These are phyloP conservation scores for Trebouxia sp. DNA, from an alignment of 139 green algal genomes.

Conservation along the genomic window DNA sequence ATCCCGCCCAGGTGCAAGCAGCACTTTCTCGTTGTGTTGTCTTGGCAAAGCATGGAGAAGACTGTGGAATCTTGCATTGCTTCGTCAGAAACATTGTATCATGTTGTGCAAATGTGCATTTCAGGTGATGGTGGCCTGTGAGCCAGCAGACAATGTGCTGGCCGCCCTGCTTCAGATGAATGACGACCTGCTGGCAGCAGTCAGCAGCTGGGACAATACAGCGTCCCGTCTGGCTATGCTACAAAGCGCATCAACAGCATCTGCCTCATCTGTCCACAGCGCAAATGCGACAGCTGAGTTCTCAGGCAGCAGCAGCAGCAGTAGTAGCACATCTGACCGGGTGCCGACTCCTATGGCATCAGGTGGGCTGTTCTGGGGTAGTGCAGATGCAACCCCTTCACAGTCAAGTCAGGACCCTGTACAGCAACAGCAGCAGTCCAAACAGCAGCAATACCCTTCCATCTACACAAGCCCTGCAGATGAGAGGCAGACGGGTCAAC, in stretches of 20 bases:
- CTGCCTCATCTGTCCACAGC: background rate
- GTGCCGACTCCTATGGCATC: background rate
- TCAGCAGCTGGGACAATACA: background rate
- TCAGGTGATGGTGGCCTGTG: slow-evolving; percentile 12
- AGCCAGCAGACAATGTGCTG: background rate
- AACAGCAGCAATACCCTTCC: background rate
- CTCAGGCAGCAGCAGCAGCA: slow-evolving; percentile 13
- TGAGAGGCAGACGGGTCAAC: background rate
- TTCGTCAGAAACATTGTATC: no score
- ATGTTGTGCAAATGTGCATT: background rate
- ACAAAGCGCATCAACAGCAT: background rate
- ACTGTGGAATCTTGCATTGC: no score
- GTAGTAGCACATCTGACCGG: slow-evolving; percentile 6
- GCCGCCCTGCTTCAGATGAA: slow-evolving; percentile 1
- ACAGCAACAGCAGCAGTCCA: background rate
- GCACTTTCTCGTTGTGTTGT: no score
- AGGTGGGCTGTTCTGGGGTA: background rate
- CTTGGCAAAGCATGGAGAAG: no score
- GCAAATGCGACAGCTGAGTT: background rate
- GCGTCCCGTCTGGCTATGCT: slow-evolving; percentile 4
- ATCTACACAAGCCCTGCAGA: background rate
- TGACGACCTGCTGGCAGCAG: slow-evolving; percentile 8
- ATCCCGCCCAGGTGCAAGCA: no score
- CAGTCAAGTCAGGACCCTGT: background rate
- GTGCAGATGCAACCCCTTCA: background rate